Evolutionary conservation across 2,329 filamentous ascomycete species (phyloP).

Genomic region (Hymenoscyphus infarciens): DNA sequence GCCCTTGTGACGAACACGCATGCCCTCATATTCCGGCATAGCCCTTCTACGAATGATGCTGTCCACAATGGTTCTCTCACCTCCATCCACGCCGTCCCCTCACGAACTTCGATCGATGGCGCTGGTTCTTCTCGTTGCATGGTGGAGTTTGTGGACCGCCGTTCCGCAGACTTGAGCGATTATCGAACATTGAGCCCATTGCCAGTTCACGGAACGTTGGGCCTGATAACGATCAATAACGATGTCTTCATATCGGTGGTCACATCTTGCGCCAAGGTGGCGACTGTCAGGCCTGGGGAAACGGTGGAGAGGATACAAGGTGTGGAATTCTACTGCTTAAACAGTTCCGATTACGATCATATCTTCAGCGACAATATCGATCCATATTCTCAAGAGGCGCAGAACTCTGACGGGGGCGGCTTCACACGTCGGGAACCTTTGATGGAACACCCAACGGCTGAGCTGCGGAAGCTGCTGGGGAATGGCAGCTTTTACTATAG

Average conservation of each 20-base stretch:
- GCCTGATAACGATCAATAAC: conserved; percentile 75
- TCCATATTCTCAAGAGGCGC: conserved; percentile 29
- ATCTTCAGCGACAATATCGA: conserved; percentile 51
- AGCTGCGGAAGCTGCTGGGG: conserved; percentile 85
- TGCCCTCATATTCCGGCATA: conserved; percentile 81
- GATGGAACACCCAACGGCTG: conserved; percentile 83
- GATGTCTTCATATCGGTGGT: conserved; percentile 93
- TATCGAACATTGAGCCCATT: conserved; percentile 73
- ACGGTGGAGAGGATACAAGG: conserved; percentile 81
- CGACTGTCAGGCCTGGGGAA: conserved; percentile 80
- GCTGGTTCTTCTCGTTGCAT: conserved; percentile 55
- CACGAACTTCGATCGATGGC: conserved; percentile 36
- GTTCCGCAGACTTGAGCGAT: conserved; percentile 64
- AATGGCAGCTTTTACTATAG: conserved; percentile 98
- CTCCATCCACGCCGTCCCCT: conserved; percentile 47
- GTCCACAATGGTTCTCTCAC: conserved; percentile 56
- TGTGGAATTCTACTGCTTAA: conserved; percentile 92
- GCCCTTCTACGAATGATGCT: conserved; percentile 57
- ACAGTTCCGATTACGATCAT: conserved; percentile 80
- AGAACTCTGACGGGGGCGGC: conserved; percentile 43
- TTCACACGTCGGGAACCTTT: conserved; percentile 65
- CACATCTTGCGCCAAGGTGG: conserved; percentile 72
- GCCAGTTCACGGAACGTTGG: conserved; percentile 79
- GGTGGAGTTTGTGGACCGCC: conserved; percentile 74
- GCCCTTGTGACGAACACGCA: conserved; percentile 77